Percentiles rank a stretch among this genome's conserved stretches.
Conservation (phyloP, 2,329 filamentous ascomycete genomes). For the Pseudodiploospora longispora region DNA sequence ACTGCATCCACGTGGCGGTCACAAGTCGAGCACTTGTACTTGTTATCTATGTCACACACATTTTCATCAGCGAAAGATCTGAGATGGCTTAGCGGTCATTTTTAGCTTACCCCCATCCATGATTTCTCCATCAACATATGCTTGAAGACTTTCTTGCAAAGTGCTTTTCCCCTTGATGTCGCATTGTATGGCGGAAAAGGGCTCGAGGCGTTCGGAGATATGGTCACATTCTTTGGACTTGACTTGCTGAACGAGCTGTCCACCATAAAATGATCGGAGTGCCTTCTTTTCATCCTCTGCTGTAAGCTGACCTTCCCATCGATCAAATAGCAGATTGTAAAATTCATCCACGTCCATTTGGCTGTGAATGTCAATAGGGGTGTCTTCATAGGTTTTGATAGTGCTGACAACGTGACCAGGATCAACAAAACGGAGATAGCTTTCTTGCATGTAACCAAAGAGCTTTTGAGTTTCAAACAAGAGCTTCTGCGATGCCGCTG, state of each 20-base stretch:
- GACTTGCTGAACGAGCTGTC: slow-evolving; percentile 87
- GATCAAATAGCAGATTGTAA: slow-evolving; percentile 86
- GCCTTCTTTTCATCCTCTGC: slow-evolving; percentile 58
- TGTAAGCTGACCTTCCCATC: slow-evolving; percentile 76
- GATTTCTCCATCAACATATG: slow-evolving; percentile 93
- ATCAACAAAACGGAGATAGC: slow-evolving; percentile 64
- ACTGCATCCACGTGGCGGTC: slow-evolving; percentile 86
- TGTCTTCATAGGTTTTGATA: slow-evolving; percentile 76
- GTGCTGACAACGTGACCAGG: slow-evolving; percentile 63
- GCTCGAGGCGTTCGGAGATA: slow-evolving; percentile 82
- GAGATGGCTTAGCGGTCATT: background rate
- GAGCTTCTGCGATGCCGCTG: slow-evolving; percentile 52
- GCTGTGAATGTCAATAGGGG: slow-evolving; percentile 72
- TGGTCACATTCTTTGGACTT: slow-evolving; percentile 92
- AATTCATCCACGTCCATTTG: slow-evolving; percentile 99
- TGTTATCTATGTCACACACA: slow-evolving; percentile 62
- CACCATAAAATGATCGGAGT: slow-evolving; percentile 81
- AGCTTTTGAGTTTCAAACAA: slow-evolving; percentile 71
- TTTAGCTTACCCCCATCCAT: slow-evolving; percentile 69
- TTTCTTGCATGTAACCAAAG: slow-evolving; percentile 82
- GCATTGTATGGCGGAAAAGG: slow-evolving; percentile 90
- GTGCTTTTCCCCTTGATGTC: slow-evolving; percentile 88
- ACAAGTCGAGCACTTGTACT: slow-evolving; percentile 93
- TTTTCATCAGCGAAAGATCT: background rate
- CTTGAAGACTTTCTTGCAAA: slow-evolving; percentile 78